Conservation (phyloP, 768 basidiomycete genomes). For the Hygrocybe punicea region DNA sequence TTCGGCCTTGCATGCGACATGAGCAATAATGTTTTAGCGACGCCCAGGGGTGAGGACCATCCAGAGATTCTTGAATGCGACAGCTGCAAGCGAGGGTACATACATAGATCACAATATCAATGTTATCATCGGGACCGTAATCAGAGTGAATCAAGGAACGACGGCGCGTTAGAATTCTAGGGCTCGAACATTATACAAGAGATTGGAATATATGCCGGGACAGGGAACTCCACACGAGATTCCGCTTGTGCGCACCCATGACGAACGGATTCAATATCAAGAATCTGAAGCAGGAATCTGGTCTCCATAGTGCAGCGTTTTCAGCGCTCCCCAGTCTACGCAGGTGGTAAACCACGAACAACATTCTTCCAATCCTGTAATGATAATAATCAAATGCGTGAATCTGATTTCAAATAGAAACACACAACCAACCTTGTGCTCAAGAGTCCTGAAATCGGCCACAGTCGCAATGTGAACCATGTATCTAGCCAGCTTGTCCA, state of each 20-base stretch:
- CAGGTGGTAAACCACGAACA: slow-evolving; percentile 38
- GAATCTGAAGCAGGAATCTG: too few species aligned
- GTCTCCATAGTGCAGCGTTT: not conserved
- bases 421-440: slow-evolving; percentile 61
- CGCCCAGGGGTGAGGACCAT: not conserved
- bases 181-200: too few species aligned
- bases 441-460: slow-evolving; percentile 59
- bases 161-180: too few species aligned
- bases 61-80: too few species aligned
- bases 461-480: slow-evolving; percentile 58
- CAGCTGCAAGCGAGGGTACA: too few species aligned
- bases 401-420: not conserved
- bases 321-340: not conserved
- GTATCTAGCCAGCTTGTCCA: slow-evolving; percentile 62
- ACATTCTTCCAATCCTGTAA: slow-evolving; percentile 51
- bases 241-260: too few species aligned
- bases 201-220: too few species aligned
- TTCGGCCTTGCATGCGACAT: slow-evolving; percentile 4
- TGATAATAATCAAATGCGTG: not conserved
- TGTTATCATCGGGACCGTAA: too few species aligned
- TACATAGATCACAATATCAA: too few species aligned
- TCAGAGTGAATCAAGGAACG: too few species aligned
- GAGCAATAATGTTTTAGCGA: not conserved
- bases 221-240: too few species aligned
- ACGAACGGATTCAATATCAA: too few species aligned